Evolutionary conservation across 139 green algal species (phyloP).

Genomic region (Haematococcus sp.): DNA sequence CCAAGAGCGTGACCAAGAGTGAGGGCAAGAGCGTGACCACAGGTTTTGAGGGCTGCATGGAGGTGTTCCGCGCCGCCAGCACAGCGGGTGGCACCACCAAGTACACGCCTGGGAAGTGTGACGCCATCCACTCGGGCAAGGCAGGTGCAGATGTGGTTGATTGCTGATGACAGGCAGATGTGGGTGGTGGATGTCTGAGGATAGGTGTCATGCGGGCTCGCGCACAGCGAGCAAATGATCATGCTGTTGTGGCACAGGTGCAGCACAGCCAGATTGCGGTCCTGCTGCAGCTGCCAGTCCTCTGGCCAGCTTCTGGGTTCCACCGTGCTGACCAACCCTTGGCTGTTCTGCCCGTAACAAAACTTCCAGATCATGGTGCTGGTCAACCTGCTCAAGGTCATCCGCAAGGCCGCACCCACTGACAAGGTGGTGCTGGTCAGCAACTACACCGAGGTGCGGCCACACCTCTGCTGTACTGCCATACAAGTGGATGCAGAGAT

Average conservation of each 20-base stretch:
- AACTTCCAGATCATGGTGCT: slow-evolving; percentile 51
- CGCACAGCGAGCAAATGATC: too few species aligned
- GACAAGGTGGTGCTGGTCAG: slow-evolving; percentile 68
- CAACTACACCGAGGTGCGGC: slow-evolving; percentile 84
- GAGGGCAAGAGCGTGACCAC: slow-evolving; percentile 26
- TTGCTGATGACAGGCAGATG: too few species aligned
- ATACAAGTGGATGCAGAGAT: background rate
- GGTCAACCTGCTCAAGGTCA: slow-evolving; percentile 52
- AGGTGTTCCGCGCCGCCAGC: slow-evolving; percentile 17
- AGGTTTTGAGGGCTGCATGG: slow-evolving; percentile 67
- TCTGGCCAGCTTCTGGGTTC: too few species aligned
- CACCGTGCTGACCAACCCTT: too few species aligned
- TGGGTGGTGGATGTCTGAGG: too few species aligned
- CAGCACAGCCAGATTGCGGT: too few species aligned
- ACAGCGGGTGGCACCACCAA: slow-evolving; percentile 17
- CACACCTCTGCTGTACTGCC: slow-evolving; percentile 27
- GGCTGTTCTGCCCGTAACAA: too few species aligned
- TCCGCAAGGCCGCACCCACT: slow-evolving; percentile 31
- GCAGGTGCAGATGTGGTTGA: too few species aligned
- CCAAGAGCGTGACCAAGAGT: background rate
- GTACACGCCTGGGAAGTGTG: slow-evolving; percentile 37
- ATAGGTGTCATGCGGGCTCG: too few species aligned
- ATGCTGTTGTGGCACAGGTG: too few species aligned
- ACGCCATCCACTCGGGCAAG: slow-evolving; percentile 56
- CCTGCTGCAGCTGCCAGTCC: too few species aligned